Percentiles rank a stretch among this genome's conserved stretches.
phyloP scores from a whole-genome alignment of 306 rosid species.

The Prinsepia uniflora region DNA sequence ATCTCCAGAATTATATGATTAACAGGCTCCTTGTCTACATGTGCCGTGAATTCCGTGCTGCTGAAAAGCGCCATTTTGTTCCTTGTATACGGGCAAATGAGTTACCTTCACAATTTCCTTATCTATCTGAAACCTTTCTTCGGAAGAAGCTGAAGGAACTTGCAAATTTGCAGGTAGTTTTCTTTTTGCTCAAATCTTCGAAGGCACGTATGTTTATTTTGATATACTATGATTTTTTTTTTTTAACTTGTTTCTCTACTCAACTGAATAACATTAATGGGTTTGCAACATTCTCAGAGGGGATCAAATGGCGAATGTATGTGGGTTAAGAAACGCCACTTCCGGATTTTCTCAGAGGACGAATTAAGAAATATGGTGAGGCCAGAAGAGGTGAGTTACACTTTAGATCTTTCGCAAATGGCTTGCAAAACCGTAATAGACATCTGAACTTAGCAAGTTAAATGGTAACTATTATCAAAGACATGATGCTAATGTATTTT shows the following conservation, averaged over 20 bases:
- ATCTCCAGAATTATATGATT: conserved; percentile 83
- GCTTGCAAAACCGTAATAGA: not conserved
- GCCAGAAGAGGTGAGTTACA: conserved; percentile 82
- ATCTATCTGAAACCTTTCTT: conserved; percentile 67
- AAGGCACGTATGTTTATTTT: not conserved
- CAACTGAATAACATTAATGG: conserved; percentile 35
- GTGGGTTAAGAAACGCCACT: conserved; percentile 79
- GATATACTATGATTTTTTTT: not conserved
- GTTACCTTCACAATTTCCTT: conserved; percentile 74
- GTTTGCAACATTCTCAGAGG: conserved; percentile 52
- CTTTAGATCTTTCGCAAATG: conserved; percentile 3
- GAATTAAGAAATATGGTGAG: conserved; percentile 83
- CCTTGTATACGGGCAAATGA: conserved; percentile 65
- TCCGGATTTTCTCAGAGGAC: conserved; percentile 77
- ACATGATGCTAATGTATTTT: not conserved
- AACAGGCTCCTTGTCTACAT: conserved; percentile 76
- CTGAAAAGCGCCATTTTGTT: conserved; percentile 60
- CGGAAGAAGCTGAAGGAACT: conserved; percentile 76
- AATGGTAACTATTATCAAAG: not conserved
- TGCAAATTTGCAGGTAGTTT: conserved; percentile 74
- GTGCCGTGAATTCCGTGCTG: conserved; percentile 84
- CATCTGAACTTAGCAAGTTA: not conserved
- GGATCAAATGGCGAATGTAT: conserved; percentile 65
- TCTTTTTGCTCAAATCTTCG: not conserved
- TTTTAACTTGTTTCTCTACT: conserved; percentile 10